Base-by-base conservation (phyloP, 495 filamentous ascomycete genomes). In the Hypoxylon perforatum region DNA sequence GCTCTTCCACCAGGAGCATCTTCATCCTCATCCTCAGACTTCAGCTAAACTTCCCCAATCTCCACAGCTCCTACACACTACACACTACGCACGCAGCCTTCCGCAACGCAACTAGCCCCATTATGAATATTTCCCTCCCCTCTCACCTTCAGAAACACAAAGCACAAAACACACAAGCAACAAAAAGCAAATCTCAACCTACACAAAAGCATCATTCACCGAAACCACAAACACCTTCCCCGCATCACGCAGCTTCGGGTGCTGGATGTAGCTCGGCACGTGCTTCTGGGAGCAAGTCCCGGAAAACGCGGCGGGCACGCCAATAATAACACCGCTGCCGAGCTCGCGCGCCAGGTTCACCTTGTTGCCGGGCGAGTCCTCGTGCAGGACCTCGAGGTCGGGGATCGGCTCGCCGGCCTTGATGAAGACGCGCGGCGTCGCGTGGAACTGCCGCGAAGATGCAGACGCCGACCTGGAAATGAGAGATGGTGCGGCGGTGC, bases 191-290 rank as follows among this genome's bases (percentile, higher is more conserved):
- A 15, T 15, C n/a, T n/a, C n/a, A n/a, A 79, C 91, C 81, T 85
- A 96, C 88, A 97, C 95, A 77, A 98, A 97, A 23, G 93, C 87
- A 76, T 99, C 95, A 78, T 99, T 99, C 75, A 97, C 93, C 21
- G 88, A 84, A 50, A 99, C 88, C 22, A 97, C 92, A 64, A 94
- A 96, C 39, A 94, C 90, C 47, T 86, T 73, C 49, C 94, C 92
- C 11, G 90, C 92, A 49, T 87, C 82, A 80, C 88, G 90, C 45
- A 91, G 80, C 76, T 87, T 85, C 38, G 87, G 84, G 72, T 89
- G 88, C 67, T 87, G 87, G 76, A 96, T 88, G 74, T 92, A 98
- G 28, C 92, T 88, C 4, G 92, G 92, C 46, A 96, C 82, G 71
- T 97, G 93, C 51, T 81, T 87, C 61, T 86, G 81, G 18, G 91